Conservation (phyloP, 768 basidiomycete genomes). For the Hericium rajendrae region DNA sequence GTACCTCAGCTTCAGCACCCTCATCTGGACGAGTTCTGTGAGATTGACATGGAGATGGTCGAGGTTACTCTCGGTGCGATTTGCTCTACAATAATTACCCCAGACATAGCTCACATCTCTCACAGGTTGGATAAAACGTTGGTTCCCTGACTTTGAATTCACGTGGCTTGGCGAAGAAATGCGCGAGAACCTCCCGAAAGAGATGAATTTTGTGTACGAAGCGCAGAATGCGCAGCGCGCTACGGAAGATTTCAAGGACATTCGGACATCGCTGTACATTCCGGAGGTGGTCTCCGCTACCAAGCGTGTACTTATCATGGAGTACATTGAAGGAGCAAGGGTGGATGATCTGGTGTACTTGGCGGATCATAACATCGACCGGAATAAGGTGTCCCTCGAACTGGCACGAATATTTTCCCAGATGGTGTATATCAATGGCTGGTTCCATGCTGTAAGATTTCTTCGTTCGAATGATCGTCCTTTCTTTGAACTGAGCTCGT, state of each 20-base stretch:
- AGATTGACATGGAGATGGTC: constrained; percentile 85
- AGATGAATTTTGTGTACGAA: constrained; percentile 93
- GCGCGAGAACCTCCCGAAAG: constrained; percentile 82
- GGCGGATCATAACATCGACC: constrained; percentile 72
- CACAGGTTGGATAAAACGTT: constrained; percentile 74
- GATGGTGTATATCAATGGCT: constrained; percentile 95
- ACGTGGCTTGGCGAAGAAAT: constrained; percentile 93
- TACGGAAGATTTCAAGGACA: constrained; percentile 53
- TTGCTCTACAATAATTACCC: too few species aligned
- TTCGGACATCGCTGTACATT: constrained; percentile 79
- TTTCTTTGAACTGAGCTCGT: background rate
- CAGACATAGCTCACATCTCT: constrained; percentile 2
- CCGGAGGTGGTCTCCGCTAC: constrained; percentile 73
- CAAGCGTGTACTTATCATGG: constrained; percentile 88
- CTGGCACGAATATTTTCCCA: constrained; percentile 82
- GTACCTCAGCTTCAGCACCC: constrained; percentile 73
- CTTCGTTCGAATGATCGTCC: background rate
- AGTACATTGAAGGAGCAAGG: constrained; percentile 82
- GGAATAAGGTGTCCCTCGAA: constrained; percentile 90
- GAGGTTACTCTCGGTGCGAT: constrained; percentile 56
- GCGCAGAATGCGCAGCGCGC: constrained; percentile 76
- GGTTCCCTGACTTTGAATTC: constrained; percentile 94
- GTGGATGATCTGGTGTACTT: constrained; percentile 85
- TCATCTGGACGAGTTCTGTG: constrained; percentile 82
- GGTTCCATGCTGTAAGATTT: constrained; percentile 66